Evolutionary conservation across 2,329 filamentous ascomycete species (phyloP), one percentile per base, ranked within the genome.

Genomic region (Xylaria sp.): DNA sequence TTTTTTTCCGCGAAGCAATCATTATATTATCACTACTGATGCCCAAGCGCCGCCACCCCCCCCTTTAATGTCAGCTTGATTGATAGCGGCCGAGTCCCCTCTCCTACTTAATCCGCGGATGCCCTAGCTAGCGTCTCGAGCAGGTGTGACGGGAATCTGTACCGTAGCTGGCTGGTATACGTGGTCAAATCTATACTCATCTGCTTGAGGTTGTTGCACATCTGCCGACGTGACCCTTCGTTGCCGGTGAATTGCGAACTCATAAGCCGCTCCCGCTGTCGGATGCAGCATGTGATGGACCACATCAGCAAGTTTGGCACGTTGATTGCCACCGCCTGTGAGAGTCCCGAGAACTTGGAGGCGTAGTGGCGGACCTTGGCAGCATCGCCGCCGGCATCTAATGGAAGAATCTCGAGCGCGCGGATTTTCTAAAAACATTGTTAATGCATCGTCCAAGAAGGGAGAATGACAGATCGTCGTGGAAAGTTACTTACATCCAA

Each of bases 241-340:
- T 91, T 91, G 71, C 88, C 91, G 74, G 91, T 93, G 80, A 92
- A 98, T 74, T 91, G 88, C 32, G 91, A 90, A 67, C 85, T 87
- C 65, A 87, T 86, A 55, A 97, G 85, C 69, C 90, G 84, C 74
- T 92, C 90, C 70, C 93, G 88, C 81, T 97, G 91, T 65, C 90
- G 88, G 59, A 91, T 91, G 81, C 94, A 97, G 82, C 92, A 94
- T 50, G 91, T 87, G 73, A 99, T 93, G 59, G 93, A 93, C 96
- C 96, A 98, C 83, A 97, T 91, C 71, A 99, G 87, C 70, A 98
- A 85, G 80, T 95, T 93, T 21, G 95, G 95, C 75, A 98, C 90
- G 76, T 96, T 97, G 78, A 93, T 91, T 2, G 94, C 91, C 48
- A 99, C 92, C 8, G 94, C 89, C 73, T 93, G 89, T 3, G 93